phyloP scores from a whole-genome alignment of 306 rosid species.

The Biancaea sappan region DNA sequence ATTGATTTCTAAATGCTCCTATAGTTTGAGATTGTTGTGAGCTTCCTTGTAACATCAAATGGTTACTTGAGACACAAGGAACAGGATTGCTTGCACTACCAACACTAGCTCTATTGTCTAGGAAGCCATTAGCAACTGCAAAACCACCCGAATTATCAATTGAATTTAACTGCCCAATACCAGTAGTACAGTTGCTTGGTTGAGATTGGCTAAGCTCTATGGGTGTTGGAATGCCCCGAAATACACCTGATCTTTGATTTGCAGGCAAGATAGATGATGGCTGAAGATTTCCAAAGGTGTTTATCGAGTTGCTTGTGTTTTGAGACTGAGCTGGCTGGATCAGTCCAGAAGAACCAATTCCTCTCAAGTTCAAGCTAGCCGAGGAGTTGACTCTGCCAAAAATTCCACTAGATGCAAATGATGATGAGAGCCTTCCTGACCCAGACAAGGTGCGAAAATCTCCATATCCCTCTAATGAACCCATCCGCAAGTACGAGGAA shows the following conservation, averaged over 20 bases:
- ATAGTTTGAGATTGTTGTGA: slow-evolving; percentile 38
- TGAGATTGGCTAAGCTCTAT: slow-evolving; percentile 61
- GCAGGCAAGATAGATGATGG: slow-evolving; percentile 38
- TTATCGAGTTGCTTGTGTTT: slow-evolving; percentile 43
- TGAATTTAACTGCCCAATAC: slow-evolving; percentile 47
- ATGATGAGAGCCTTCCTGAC: slow-evolving; percentile 49
- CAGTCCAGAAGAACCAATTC: slow-evolving; percentile 53
- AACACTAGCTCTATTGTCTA: slow-evolving; percentile 39
- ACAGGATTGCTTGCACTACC: slow-evolving; percentile 44
- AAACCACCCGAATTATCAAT: slow-evolving; percentile 50
- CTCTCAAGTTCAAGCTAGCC: slow-evolving; percentile 47
- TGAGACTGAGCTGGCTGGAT: slow-evolving; percentile 43
- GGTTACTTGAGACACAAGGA: slow-evolving; percentile 44
- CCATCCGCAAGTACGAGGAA: slow-evolving; percentile 48
- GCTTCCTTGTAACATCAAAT: slow-evolving; percentile 56
- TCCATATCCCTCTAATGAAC: slow-evolving; percentile 53
- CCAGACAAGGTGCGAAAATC: slow-evolving; percentile 50
- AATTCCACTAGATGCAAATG: slow-evolving; percentile 57
- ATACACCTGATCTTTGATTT: slow-evolving; percentile 50
- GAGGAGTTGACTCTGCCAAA: slow-evolving; percentile 54
- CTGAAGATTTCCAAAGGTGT: slow-evolving; percentile 53
- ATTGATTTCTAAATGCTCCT: slow-evolving; percentile 44
- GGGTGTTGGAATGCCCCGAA: slow-evolving; percentile 59
- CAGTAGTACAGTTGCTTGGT: slow-evolving; percentile 46
- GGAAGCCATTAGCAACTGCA: slow-evolving; percentile 46